Percentiles rank a stretch among this genome's conserved stretches.
phyloP scores from a whole-genome alignment of 257 asterid genomes.

The Penstemon newberryi region DNA sequence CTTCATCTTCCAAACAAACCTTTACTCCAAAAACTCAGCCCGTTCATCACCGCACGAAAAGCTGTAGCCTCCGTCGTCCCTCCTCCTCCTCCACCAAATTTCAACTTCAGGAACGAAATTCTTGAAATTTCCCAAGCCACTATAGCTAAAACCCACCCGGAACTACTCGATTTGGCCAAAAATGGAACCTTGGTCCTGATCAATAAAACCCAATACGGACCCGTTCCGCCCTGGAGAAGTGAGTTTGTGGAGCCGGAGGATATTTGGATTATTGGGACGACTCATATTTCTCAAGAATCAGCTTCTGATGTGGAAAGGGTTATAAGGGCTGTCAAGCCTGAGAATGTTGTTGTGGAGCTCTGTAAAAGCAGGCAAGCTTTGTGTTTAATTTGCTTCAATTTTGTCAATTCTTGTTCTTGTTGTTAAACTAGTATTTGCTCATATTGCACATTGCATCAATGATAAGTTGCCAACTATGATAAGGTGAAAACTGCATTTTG shows the following conservation, averaged over 20 bases:
- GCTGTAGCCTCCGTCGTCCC: constrained; percentile 44
- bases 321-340: constrained; percentile 62
- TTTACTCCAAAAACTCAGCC: constrained; percentile 14
- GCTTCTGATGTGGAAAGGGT: constrained; percentile 73
- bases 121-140: constrained; percentile 48
- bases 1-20: constrained; percentile 25
- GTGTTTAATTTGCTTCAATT: neutral
- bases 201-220: constrained; percentile 62
- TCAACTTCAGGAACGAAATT: constrained; percentile 60
- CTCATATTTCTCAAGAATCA: constrained; percentile 63
- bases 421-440: neutral
- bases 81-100: constrained; percentile 75
- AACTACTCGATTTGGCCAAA: constrained; percentile 68
- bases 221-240: constrained; percentile 79
- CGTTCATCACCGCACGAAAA: constrained; percentile 1
- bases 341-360: constrained; percentile 90
- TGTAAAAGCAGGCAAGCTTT: constrained; percentile 90
- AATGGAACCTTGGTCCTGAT: constrained; percentile 67
- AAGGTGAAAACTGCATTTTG: neutral
- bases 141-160: constrained; percentile 61
- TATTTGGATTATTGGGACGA: constrained; percentile 80
- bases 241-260: constrained; percentile 85
- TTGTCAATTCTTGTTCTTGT: neutral
- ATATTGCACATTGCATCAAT: neutral
- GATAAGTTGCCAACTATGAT: neutral